Conservation (phyloP, 805 yeast species). For the Saccharomycopsis malanga region DNA sequence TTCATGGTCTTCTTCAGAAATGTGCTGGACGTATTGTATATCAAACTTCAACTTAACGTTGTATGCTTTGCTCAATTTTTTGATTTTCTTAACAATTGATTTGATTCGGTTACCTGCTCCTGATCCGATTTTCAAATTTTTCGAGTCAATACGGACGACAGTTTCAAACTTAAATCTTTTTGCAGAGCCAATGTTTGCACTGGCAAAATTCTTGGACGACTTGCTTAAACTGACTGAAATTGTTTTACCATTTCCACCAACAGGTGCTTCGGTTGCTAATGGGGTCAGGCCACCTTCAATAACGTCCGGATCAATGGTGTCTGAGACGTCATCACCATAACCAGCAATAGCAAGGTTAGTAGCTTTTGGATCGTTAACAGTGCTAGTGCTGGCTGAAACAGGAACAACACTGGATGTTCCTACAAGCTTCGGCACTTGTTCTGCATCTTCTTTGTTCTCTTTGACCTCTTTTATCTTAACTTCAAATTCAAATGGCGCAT, state of each 20-base stretch:
- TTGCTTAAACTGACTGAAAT: neutral
- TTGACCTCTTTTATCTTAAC: constrained; percentile 16
- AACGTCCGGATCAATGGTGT: neutral
- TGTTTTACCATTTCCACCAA: neutral
- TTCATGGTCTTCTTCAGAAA: neutral
- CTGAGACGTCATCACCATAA: constrained; percentile 12
- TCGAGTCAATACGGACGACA: constrained; percentile 13
- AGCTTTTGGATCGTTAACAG: neutral
- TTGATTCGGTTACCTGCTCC: constrained; percentile 22
- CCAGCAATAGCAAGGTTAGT: neutral
- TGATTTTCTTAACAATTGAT: constrained; percentile 19
- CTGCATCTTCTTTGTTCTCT: neutral
- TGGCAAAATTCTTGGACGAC: neutral
- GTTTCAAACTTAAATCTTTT: constrained; percentile 16
- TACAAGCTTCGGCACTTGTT: too few species aligned
- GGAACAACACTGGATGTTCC: neutral
- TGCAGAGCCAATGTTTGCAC: neutral
- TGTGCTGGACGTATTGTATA: constrained; percentile 6
- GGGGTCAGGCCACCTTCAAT: neutral
- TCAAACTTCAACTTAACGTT: constrained; percentile 21
- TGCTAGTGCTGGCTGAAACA: neutral
- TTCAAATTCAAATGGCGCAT: constrained; percentile 18
- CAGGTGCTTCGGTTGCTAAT: neutral
- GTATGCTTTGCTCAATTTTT: constrained; percentile 18
- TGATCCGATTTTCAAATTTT: constrained; percentile 20